A percentile compares a stretch with the other conserved stretches of the same genome.
Conservation (phyloP, 805 yeast genomes). For the Osmozyma mogii region DNA sequence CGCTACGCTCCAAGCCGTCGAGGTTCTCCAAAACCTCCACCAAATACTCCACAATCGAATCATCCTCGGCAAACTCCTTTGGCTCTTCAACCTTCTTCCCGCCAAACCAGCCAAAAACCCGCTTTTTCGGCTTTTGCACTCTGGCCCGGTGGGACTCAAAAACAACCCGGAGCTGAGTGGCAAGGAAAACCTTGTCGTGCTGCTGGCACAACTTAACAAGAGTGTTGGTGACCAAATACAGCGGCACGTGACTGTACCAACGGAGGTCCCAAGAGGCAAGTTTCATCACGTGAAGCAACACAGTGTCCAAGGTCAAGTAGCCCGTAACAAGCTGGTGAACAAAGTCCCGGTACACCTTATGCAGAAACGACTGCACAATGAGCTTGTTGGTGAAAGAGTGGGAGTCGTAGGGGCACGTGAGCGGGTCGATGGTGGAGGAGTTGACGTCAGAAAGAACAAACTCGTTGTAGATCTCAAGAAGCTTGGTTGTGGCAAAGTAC, state of each 20-base stretch:
- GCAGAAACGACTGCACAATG: conserved; percentile 16
- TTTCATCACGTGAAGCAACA: conserved; percentile 17
- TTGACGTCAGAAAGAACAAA: conserved; percentile 28
- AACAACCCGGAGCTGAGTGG: conserved; percentile 20
- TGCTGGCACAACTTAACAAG: conserved; percentile 31
- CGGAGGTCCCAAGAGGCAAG: conserved; percentile 19
- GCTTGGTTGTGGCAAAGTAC: conserved; percentile 44
- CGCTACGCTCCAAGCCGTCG: too few relatives aligned
- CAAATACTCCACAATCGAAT: conserved; percentile 26
- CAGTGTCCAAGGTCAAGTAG: conserved; percentile 25
- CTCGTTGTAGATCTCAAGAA: conserved; percentile 41
- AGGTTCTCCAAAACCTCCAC: too few relatives aligned
- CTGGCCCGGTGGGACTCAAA: not conserved
- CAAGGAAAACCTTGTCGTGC: conserved; percentile 2
- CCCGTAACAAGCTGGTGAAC: conserved; percentile 18
- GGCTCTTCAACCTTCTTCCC: conserved; percentile 4
- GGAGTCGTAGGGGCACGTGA: conserved; percentile 20
- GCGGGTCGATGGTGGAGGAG: conserved; percentile 25
- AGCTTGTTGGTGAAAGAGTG: conserved; percentile 25
- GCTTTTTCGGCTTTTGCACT: conserved; percentile 5
- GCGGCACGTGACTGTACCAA: conserved; percentile 53
- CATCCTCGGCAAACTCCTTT: conserved; percentile 21
- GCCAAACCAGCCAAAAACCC: conserved; percentile 4
- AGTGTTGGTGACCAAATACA: conserved; percentile 32
- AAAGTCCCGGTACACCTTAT: conserved; percentile 13